These are phyloP conservation scores for Stenogyne calaminthoides DNA, from an alignment of 305 asterid genomes.

Conservation along the genomic window DNA sequence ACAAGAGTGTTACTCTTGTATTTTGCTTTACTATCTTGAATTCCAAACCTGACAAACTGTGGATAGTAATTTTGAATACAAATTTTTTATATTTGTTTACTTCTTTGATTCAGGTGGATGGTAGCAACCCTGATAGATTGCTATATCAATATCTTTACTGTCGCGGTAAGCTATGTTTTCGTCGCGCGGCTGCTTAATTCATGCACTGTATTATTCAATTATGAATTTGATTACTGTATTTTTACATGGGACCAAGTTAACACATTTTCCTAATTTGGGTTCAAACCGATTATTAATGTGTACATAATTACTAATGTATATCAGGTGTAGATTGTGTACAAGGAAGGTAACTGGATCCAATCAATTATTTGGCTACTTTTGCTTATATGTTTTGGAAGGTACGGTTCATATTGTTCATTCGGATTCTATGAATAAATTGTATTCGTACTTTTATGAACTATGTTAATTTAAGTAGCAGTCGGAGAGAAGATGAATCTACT, in stretches of 20 bases:
- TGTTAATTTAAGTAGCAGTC: constrained; percentile 2
- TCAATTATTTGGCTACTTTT: constrained; percentile 61
- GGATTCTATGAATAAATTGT: neutral
- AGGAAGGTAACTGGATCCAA: constrained; percentile 68
- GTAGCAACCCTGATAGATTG: constrained; percentile 68
- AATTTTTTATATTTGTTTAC: too few relatives aligned
- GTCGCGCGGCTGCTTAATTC: constrained; percentile 1
- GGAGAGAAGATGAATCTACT: neutral
- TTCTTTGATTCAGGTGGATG: constrained; percentile 80
- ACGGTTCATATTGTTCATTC: constrained; percentile 22
- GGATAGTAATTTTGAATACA: too few relatives aligned
- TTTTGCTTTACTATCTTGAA: constrained; percentile 1
- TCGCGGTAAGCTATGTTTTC: constrained; percentile 57
- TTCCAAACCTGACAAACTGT: neutral
- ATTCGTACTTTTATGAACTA: neutral
- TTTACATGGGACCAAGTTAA: neutral
- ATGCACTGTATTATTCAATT: neutral
- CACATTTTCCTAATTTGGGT: too few relatives aligned
- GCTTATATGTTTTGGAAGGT: constrained; percentile 89
- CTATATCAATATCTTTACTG: constrained; percentile 56
- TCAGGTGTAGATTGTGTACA: constrained; percentile 84
- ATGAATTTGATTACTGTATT: neutral
- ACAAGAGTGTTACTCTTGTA: too few relatives aligned
- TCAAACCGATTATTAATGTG: too few relatives aligned
- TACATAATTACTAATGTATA: neutral